Conservation (phyloP, 2,329 filamentous ascomycete species). For the Sporothrix globosa region DNA sequence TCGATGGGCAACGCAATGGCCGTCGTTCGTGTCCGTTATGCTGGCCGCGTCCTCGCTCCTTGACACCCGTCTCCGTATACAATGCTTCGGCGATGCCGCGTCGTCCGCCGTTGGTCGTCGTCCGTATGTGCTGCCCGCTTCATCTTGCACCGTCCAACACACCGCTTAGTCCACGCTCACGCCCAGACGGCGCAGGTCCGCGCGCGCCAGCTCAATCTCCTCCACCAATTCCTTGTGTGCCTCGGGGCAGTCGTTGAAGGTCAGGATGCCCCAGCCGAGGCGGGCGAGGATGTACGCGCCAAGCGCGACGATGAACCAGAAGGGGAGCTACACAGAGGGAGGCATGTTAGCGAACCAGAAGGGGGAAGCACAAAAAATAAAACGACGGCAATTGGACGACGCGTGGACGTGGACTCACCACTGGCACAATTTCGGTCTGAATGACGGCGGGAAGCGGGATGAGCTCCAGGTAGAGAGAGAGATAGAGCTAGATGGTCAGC, state of each 20-base stretch:
- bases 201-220: constrained; percentile 78
- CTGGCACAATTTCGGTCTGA: constrained; percentile 83
- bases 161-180: constrained; percentile 72
- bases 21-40: too few species aligned
- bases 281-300: constrained; percentile 90
- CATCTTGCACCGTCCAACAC: not conserved
- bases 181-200: constrained; percentile 71
- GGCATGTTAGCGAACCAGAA: not conserved
- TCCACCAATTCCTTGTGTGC: constrained; percentile 86
- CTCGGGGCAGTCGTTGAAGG: constrained; percentile 93
- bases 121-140: not conserved
- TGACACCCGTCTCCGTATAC: not conserved
- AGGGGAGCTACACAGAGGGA: constrained; percentile 69
- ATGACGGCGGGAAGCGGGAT: constrained; percentile 77
- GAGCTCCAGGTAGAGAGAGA: constrained; percentile 80
- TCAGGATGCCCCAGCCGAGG: constrained; percentile 89
- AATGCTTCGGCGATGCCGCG: not conserved
- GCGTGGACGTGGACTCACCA: constrained; percentile 65
- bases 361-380: too few species aligned
- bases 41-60: not conserved
- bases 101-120: not conserved
- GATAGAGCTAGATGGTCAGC: constrained; percentile 69
- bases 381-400: not conserved
- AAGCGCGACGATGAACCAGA: constrained; percentile 89
- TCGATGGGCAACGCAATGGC: too few species aligned